Percentiles rank a stretch among this genome's conserved stretches.
Conservation (phyloP, 1,139 yeast genomes). For the Candida tropicalis region DNA sequence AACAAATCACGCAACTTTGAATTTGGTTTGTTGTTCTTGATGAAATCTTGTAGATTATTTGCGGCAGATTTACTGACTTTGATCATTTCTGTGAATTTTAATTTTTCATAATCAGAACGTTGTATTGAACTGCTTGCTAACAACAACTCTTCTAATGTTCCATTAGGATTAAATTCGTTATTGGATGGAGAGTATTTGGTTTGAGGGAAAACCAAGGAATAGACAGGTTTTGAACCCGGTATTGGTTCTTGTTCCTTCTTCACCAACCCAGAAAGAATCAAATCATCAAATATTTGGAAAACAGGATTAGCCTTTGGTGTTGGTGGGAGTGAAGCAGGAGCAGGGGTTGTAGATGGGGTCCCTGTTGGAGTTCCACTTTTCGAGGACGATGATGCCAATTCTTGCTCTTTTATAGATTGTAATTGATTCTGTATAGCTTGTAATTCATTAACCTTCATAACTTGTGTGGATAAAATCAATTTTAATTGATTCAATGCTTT, state of each 20-base stretch:
- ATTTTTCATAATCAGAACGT: conserved; percentile 36
- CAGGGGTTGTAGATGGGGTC: conserved; percentile 16
- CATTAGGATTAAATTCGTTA: conserved; percentile 21
- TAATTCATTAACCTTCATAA: conserved; percentile 45
- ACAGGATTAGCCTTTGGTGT: conserved; percentile 18
- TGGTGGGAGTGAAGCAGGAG: conserved; percentile 13
- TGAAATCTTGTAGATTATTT: conserved; percentile 36
- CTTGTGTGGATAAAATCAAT: conserved; percentile 36
- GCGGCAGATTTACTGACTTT: conserved; percentile 25
- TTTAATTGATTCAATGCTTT: conserved; percentile 50
- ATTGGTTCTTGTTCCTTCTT: conserved; percentile 45
- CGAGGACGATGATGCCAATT: conserved; percentile 18
- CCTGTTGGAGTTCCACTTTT: conserved; percentile 17
- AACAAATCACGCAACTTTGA: conserved; percentile 38
- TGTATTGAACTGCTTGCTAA: conserved; percentile 23
- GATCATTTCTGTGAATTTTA: conserved; percentile 31
- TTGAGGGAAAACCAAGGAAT: conserved; percentile 41
- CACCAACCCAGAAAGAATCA: conserved; percentile 42
- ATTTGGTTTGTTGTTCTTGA: conserved; percentile 36
- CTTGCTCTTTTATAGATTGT: conserved; percentile 33
- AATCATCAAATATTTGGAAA: conserved; percentile 30
- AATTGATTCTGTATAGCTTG: conserved; percentile 42
- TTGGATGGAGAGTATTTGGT: conserved; percentile 27
- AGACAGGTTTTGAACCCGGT: conserved; percentile 44
- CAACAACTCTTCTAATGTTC: conserved; percentile 38